These are phyloP conservation scores for Hirsutella rhossiliensis DNA, from an alignment of 2,329 filamentous ascomycete species.

Conservation along the genomic window DNA sequence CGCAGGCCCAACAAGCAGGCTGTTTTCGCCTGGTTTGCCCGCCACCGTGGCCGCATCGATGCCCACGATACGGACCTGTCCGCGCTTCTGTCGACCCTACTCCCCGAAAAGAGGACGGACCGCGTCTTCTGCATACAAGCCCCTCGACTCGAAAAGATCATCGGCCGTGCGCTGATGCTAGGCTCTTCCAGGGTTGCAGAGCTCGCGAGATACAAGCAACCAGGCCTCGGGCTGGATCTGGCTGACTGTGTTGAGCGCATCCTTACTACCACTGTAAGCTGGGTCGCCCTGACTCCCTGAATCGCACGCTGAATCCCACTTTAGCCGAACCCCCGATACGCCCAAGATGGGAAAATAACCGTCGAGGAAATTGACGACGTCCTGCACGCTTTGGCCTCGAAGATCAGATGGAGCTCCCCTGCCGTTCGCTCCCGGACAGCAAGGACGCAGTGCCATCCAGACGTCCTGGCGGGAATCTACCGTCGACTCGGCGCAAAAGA, in stretches of 20 bases:
- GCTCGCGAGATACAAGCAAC: conserved; percentile 48
- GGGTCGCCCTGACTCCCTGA: neutral
- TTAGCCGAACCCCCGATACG: conserved; percentile 30
- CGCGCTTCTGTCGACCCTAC: conserved; percentile 61
- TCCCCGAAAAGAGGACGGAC: conserved; percentile 66
- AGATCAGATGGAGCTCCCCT: conserved; percentile 58
- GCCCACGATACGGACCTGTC: conserved; percentile 41
- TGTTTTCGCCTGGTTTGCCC: conserved; percentile 56
- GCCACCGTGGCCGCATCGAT: conserved; percentile 47
- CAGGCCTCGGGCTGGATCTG: conserved; percentile 51
- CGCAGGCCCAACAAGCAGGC: conserved; percentile 20
- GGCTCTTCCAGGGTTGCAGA: conserved; percentile 47
- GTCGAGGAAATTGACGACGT: conserved; percentile 61
- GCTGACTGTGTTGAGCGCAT: conserved; percentile 58
- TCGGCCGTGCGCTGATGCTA: conserved; percentile 55
- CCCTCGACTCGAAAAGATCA: conserved; percentile 48
- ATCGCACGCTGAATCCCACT: neutral
- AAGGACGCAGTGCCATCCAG: conserved; percentile 19
- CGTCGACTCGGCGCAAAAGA: conserved; percentile 50
- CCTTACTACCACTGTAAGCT: conserved; percentile 44
- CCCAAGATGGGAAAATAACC: conserved; percentile 32
- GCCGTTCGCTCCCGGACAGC: conserved; percentile 31
- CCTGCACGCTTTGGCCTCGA: conserved; percentile 55
- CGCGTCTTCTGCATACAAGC: conserved; percentile 63
- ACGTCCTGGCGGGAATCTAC: conserved; percentile 44